phyloP scores from a whole-genome alignment of 305 asterid genomes.

The Plantago rigida region DNA sequence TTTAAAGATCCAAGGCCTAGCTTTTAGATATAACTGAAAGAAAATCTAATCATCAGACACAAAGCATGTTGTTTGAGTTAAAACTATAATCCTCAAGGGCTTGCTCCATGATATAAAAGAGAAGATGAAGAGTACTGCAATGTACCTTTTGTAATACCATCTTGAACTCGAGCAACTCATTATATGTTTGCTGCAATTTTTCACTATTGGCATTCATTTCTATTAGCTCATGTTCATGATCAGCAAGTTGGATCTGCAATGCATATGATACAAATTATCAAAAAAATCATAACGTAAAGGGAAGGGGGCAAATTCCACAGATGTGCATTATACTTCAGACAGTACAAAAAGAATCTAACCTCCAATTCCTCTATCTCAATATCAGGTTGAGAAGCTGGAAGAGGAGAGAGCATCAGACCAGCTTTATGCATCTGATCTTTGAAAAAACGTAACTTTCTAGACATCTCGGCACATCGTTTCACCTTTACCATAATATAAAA shows the following conservation, averaged over 20 bases:
- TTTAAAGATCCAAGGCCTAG: not conserved
- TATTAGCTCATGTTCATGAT: slow-evolving; percentile 88
- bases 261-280: slow-evolving; percentile 20
- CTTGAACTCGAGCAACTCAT: slow-evolving; percentile 94
- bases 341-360: slow-evolving; percentile 41
- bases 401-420: slow-evolving; percentile 52
- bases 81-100: not conserved
- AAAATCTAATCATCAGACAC: not conserved
- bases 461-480: slow-evolving; percentile 95
- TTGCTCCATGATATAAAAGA: slow-evolving; percentile 4
- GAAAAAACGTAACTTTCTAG: slow-evolving; percentile 74
- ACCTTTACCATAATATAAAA: slow-evolving; percentile 38
- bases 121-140: slow-evolving; percentile 12
- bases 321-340: slow-evolving; percentile 4
- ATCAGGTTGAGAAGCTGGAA: slow-evolving; percentile 68
- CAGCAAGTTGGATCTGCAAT: slow-evolving; percentile 67
- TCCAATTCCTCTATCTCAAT: slow-evolving; percentile 82
- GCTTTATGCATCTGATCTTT: slow-evolving; percentile 89
- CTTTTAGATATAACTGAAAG: not conserved
- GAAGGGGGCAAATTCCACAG: slow-evolving; percentile 18
- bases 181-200: slow-evolving; percentile 74
- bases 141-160: slow-evolving; percentile 90
- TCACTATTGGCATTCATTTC: slow-evolving; percentile 92
- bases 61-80: not conserved
- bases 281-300: slow-evolving; percentile 15